These are phyloP conservation scores for Blastocystis sp. DNA, from an alignment of 352 stramenopile species.

Conservation along the genomic window DNA sequence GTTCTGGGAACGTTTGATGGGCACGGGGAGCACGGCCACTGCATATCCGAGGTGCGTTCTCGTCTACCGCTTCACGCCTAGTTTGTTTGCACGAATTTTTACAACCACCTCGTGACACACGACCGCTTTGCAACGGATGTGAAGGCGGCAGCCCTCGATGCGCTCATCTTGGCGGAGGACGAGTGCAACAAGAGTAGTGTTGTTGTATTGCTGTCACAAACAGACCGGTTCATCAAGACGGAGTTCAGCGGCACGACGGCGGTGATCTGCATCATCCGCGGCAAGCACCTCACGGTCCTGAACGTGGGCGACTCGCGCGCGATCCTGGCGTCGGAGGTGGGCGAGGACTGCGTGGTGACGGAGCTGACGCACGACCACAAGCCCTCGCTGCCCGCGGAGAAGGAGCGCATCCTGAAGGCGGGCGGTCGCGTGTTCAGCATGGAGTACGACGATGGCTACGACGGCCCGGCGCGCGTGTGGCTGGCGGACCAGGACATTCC, in stretches of 20 bases:
- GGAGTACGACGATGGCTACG: conserved; percentile 95
- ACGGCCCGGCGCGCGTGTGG: conserved; percentile 94
- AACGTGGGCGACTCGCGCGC: conserved; percentile 92
- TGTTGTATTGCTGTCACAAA: background rate
- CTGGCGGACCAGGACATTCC: conserved; percentile 94
- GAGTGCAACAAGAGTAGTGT: conserved; percentile 29
- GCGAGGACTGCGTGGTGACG: conserved; percentile 72
- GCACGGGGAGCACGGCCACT: conserved; percentile 68
- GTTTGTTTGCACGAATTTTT: conserved; percentile 36
- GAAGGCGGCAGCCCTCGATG: conserved; percentile 35
- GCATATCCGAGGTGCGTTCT: conserved; percentile 16
- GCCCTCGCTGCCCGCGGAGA: conserved; percentile 88
- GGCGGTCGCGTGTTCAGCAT: conserved; percentile 94
- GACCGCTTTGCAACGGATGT: background rate
- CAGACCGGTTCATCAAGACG: conserved; percentile 70
- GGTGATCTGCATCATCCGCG: conserved; percentile 80
- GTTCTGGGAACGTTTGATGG: conserved; percentile 69
- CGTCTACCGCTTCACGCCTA: background rate
- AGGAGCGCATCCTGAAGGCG: conserved; percentile 75
- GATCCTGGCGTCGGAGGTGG: conserved; percentile 69
- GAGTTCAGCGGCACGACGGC: conserved; percentile 79
- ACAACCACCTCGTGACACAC: conserved; percentile 28
- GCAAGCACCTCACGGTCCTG: conserved; percentile 83
- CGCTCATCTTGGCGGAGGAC: background rate
- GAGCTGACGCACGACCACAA: conserved; percentile 96